Evolutionary conservation across 1,284 basidiomycete genomes (phyloP), one percentile per base, ranked within the genome.

Genomic region (Cryptococcus maquisensis): DNA sequence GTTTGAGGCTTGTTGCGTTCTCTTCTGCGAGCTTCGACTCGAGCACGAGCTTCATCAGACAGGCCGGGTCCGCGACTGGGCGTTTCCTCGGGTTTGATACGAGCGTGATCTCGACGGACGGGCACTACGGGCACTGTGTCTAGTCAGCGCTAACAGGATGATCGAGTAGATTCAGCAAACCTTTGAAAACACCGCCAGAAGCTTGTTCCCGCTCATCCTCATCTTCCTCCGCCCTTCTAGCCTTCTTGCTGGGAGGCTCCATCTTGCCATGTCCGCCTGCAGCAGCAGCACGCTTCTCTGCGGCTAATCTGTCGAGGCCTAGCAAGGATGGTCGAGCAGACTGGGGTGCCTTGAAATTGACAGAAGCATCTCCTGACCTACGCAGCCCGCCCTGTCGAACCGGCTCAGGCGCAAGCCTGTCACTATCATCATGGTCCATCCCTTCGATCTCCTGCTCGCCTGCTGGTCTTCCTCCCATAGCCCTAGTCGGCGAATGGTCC

Each of bases 11-110:
- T 85, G 47, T 90, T 88, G 60, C 82, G 77, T 57, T 81, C 82
- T 56, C 79, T 81, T 51, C 87, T 81, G 65, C 88, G 77, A 57
- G 92, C 91, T 52, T 93, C 90, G 28, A 96, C 74, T 56, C 82
- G 78, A 62, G 81, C 80, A 24, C 85, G 80, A 9, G 86, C 90
- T 1, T 79, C 76, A 24, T 90, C 86, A 0, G 88, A 88, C 28
- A 97, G 77, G 12, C 93, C 94, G 46, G 89, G 87, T 1, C 89
- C 86, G 70, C 94, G 89, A n/a, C 92, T 94, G 0, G 93, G 93
- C 0, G 93, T 97, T 63, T 95, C 92, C 62, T 88, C 87, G 0
- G 85, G 88, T 62, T 87, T 79, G 57, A 88, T 84, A 12, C 93
- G 83, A 2, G 81, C 73, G 64, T 86, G 83, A 38, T 78, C 78